Base-by-base conservation (phyloP, 2,329 filamentous ascomycete species). In the Xylariaceae sp. region DNA sequence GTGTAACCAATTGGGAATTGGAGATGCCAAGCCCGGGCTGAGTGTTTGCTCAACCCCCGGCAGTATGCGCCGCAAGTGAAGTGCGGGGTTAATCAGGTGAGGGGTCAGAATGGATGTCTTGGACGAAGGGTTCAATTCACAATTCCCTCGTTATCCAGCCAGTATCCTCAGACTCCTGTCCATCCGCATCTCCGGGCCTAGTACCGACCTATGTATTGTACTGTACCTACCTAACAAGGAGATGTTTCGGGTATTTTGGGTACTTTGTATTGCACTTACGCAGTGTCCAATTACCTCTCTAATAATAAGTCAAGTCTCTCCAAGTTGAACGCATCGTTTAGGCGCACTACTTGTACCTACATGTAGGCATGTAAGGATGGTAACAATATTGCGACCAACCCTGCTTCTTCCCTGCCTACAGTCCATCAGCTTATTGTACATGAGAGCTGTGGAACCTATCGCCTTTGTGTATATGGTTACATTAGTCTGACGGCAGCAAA, bases 81-180 rank as follows among this genome's bases (percentile, higher is more conserved):
- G 44, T 60, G 58, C 58, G 58, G 58, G 58, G 58, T 57, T 53
- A 3, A 48, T 54, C 53, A 57, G 49, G 43, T 60, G 53, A 60
- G 57, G 57, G 50, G 53, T 50, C 26, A 21, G 49, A 7, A 21
- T 36, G 31, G 36, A 12, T 31, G 14, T 29, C 43, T 48, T 48
- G 33, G 56, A 36, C 44, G 14, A 39, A 47, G 19, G 43, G 36
- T 34, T 31, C 28, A 12, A 31, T 12, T 31, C 28, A 12, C 28
- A 7, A 19, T 28, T 17, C 46, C 39, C 26, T 31, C 26, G 24
- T 37, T 23, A 16, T 34, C 34, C 46, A 53, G 37, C 55, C 49
- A 47, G 6, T 19, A 19, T 19, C 12, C 36, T 39, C 24, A 45
- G 11, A 48, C 48, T 39, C 39, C 37, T 39, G 26, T 17, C 34